These are phyloP conservation scores for Nepenthes mirabilis DNA, from an alignment of 148 eudicot species.

Conservation along the genomic window DNA sequence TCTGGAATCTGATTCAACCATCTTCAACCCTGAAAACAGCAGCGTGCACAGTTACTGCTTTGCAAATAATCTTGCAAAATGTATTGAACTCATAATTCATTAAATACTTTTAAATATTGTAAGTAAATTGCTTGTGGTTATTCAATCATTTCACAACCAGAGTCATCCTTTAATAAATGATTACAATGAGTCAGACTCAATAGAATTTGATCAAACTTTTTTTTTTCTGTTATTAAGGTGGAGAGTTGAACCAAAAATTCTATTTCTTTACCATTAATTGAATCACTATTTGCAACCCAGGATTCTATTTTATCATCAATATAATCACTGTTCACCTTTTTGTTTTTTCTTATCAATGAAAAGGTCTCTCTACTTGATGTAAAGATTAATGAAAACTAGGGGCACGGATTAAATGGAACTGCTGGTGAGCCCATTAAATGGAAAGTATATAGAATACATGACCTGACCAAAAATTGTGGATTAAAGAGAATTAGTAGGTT, in stretches of 20 bases:
- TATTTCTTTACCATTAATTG: neutral
- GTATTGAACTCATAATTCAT: constrained; percentile 7
- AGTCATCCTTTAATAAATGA: constrained; percentile 10
- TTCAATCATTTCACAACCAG: constrained; percentile 10
- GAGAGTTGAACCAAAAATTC: constrained; percentile 1
- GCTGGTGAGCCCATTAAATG: too few relatives aligned
- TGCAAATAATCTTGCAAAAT: neutral
- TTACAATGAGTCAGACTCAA: constrained; percentile 8
- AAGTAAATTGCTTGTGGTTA: constrained; percentile 4
- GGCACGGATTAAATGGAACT: too few relatives aligned
- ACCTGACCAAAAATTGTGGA: too few relatives aligned
- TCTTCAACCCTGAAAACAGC: neutral
- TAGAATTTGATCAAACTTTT: constrained; percentile 4
- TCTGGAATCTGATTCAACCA: too few relatives aligned
- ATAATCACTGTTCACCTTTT: neutral
- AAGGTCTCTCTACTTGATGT: too few relatives aligned
- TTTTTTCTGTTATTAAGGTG: constrained; percentile 1
- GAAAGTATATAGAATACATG: too few relatives aligned
- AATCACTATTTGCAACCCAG: neutral
- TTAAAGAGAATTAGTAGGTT: too few relatives aligned
- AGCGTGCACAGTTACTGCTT: neutral
- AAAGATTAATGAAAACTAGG: too few relatives aligned
- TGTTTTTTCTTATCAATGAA: neutral
- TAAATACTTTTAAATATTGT: constrained; percentile 5
- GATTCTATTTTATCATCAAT: neutral